A percentile compares a stretch with the other conserved stretches of the same genome.
These are phyloP conservation scores for Nyssa sinensis DNA, from an alignment of 148 eudicot species.

Conservation along the genomic window DNA sequence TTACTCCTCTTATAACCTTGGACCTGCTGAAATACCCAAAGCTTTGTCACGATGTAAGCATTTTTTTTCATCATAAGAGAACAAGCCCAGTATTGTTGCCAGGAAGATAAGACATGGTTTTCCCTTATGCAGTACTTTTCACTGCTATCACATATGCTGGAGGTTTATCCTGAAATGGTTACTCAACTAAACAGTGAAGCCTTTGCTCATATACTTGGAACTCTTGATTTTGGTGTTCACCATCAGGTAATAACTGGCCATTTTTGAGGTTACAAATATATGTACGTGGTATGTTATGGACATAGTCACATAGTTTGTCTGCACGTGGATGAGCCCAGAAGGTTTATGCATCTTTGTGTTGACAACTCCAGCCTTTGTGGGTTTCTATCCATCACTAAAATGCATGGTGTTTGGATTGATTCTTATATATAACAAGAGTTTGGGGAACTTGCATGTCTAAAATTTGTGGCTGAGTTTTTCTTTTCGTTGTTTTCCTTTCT, in stretches of 20 bases:
- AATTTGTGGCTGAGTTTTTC: neutral
- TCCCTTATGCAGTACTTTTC: conserved; percentile 67
- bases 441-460: neutral
- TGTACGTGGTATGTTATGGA: too few relatives aligned
- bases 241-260: conserved; percentile 50
- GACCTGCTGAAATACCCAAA: conserved; percentile 91
- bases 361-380: neutral
- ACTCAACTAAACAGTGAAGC: conserved; percentile 70
- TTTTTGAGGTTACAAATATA: neutral
- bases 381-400: neutral
- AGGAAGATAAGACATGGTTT: conserved; percentile 13
- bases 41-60: conserved; percentile 79
- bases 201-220: conserved; percentile 64
- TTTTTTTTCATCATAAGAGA: conserved; percentile 2
- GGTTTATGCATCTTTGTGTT: neutral
- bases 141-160: conserved; percentile 90
- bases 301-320: neutral
- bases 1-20: conserved; percentile 74
- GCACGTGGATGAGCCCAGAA: neutral
- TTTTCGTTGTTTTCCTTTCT: neutral
- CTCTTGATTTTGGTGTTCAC: conserved; percentile 84
- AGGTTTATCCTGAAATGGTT: conserved; percentile 94
- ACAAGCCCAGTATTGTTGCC: neutral
- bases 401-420: neutral
- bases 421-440: neutral